Evolutionary conservation across 192 early-diverging fungal genomes (phyloP).

Genomic region (Diversispora epigaea): DNA sequence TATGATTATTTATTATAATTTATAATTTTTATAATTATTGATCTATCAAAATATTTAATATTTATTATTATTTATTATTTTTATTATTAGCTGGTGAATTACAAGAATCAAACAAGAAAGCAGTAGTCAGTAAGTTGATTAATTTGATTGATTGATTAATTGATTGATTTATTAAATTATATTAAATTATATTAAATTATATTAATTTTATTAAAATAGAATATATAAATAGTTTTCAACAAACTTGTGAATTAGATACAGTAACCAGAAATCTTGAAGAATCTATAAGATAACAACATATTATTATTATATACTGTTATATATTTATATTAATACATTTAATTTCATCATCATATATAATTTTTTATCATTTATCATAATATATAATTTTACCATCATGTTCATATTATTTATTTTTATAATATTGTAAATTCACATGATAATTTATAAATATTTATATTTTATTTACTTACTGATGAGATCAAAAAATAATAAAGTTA

Average conservation of each 20-base stretch:
- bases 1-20: background rate
- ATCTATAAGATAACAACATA: background rate
- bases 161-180: background rate
- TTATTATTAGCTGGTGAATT: constrained; percentile 15
- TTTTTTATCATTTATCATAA: too few relatives aligned
- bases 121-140: constrained; percentile 13
- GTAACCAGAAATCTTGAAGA: constrained; percentile 11
- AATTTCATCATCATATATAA: too few relatives aligned
- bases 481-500: too few relatives aligned
- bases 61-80: background rate
- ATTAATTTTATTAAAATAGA: background rate
- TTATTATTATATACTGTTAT: too few relatives aligned
- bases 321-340: too few relatives aligned
- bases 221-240: background rate
- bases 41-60: background rate
- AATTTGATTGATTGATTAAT: background rate
- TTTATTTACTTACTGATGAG: too few relatives aligned
- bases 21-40: background rate
- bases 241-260: constrained; percentile 8
- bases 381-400: too few relatives aligned
- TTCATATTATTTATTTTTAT: too few relatives aligned
- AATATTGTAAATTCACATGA: too few relatives aligned
- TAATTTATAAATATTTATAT: too few relatives aligned
- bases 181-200: background rate
- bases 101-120: constrained; percentile 19